Conservation (phyloP, 2,329 filamentous ascomycete species). For the Aspergillus novoparasiticus region DNA sequence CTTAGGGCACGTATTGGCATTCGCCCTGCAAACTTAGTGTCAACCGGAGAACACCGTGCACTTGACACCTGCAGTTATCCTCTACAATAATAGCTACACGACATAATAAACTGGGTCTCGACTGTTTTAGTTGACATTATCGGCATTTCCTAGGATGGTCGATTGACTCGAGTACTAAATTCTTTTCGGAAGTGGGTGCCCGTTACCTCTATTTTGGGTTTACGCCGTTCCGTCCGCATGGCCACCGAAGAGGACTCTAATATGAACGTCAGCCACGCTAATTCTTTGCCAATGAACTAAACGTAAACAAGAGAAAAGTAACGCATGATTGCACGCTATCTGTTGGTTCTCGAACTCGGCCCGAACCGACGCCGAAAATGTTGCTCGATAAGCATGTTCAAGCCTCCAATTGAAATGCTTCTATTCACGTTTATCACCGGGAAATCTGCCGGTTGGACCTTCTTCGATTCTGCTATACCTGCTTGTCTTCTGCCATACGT, state of each 20-base stretch:
- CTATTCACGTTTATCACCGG: neutral
- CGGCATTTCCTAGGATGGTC: neutral
- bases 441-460: neutral
- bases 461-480: neutral
- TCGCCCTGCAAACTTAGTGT: neutral
- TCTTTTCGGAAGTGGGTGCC: neutral
- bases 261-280: neutral
- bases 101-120: neutral
- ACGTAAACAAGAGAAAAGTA: neutral
- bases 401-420: neutral
- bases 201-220: neutral
- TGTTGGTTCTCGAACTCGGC: neutral
- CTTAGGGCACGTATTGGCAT: neutral
- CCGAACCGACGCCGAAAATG: neutral
- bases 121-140: neutral
- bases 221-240: neutral
- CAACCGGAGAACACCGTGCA: neutral
- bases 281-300: neutral
- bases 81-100: neutral
- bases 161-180: neutral
- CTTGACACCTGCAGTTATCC: neutral
- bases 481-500: neutral
- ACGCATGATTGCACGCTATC: neutral
- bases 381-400: neutral
- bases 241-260: neutral